Evolutionary conservation across 2,329 filamentous ascomycete species (phyloP), one percentile per base, ranked within the genome.

Genomic region (Dryadomyces quercivorus): DNA sequence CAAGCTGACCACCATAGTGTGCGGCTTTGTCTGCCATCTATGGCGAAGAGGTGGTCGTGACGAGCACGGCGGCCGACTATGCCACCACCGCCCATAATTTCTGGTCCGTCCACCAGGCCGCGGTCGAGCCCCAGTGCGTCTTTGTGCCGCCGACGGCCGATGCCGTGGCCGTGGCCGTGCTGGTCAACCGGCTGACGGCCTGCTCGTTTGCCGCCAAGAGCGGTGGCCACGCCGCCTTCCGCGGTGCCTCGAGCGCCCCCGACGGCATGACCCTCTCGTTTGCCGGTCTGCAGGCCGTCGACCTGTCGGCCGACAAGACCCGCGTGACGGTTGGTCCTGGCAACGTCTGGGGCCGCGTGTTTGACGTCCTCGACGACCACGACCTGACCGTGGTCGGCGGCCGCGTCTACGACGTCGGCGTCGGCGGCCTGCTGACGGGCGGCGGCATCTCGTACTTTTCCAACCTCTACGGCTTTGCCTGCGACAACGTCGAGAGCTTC

Each of bases 361-460:
- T 83, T 59, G 64, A 68, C 4, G 73, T 72, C 0, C 72, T 73
- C 0, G 74, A 67, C 48, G 63, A 72, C 52, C 66, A 78, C 60
- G 71, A 72, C 0, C 70, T 83, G 1, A 80, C 78, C 1, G 78
- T 78, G 1, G 75, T 82, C 0, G 80, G 80, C 10, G 81, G 81
- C 2, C 82, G 80, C 0, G 78, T 84, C 10, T 77, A 77, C 45
- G 77, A 83, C 58, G 84, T 80, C 1, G 81, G 81, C 6, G 75
- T 84, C 6, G 80, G 78, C 2, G 81, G 78, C 0, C 66, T 84
- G 15, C 73, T 75, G 0, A 63, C 82, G 1, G 78, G 78, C 1
- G 80, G 80, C 22, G 81, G 80, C 1, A 80, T 78, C 60, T 79
- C 81, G 1, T 74, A 75, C 64, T 66, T 84, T 16, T 75, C 71